Base-by-base conservation (phyloP, 495 filamentous ascomycete species). In the Aspergillus sclerotioniger region DNA sequence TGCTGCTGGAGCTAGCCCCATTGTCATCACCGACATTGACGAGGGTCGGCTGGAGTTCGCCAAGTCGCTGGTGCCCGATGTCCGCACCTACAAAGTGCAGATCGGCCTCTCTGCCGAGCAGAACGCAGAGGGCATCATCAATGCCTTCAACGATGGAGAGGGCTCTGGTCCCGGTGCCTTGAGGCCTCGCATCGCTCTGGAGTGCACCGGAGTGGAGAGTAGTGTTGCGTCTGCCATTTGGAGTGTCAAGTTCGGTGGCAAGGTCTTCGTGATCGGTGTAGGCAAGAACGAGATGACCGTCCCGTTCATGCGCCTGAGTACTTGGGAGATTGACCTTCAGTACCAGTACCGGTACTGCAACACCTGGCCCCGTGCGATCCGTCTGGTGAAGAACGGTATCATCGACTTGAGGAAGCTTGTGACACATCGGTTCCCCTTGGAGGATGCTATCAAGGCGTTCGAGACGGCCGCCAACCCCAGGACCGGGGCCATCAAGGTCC, bases 301-400 rank as follows among this genome's bases (percentile, higher is more conserved):
- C 60, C 92, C 92, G 37, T 97, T 96, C 74, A 96, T 96, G 91
- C 80, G 90, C 61, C 79, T 90, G 31, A 92, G 88, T 66, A 93
- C 91, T 13, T 82, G 90, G 65, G 93, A 98, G 76, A 86, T 98
- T 64, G 93, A 96, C 71, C 74, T 98, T 55, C 89, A 92, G 76
- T 95, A 96, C 75, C 93, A 96, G 80, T 96, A 98, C 76, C 84
- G 93, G 53, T 96, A 96, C 77, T 82, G 80, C 76, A 98, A 96
- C 78, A 96, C 90, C 47, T 98, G 93, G 93, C 93, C 93, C 48
- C 80, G 88, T 51, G 93, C 93, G 44, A 96, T 98, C 58, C 84
- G 92, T 50, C 77, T 98, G 49, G 82, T 96, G 16, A 84, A 88
- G 76, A 90, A 87, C 65, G 89, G 89, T 10, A 81, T 96, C 21